Evolutionary conservation across 148 eudicot species (phyloP).

Genomic region (Vaccinium myrtillus): DNA sequence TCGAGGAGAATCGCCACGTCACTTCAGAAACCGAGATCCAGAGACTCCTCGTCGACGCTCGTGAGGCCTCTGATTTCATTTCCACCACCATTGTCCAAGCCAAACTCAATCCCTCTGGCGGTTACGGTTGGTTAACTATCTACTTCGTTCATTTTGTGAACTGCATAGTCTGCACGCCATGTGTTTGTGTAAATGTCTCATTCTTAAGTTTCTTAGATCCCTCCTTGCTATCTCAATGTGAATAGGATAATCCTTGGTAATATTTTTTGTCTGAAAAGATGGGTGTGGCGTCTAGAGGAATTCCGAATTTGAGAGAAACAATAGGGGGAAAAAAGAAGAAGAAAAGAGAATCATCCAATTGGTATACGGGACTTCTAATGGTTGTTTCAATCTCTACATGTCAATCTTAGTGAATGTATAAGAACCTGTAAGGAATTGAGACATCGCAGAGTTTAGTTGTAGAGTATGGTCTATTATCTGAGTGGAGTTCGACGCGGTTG

Average conservation of each 20-base stretch:
- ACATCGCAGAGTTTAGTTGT: neutral
- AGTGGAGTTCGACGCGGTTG: no score
- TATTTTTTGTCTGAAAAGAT: neutral
- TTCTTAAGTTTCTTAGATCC: neutral
- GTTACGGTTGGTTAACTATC: slow-evolving; percentile 41
- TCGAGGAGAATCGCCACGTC: slow-evolving; percentile 73
- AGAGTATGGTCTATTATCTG: neutral
- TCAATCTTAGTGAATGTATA: neutral
- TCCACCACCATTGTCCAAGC: slow-evolving; percentile 88
- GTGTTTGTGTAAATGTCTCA: slow-evolving; percentile 35
- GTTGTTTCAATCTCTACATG: neutral
- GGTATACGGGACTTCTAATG: neutral
- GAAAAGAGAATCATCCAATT: neutral
- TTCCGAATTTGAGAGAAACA: neutral
- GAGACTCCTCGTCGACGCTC: slow-evolving; percentile 63
- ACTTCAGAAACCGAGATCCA: slow-evolving; percentile 53
- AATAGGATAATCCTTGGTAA: neutral
- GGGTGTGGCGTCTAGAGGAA: neutral
- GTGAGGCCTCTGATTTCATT: slow-evolving; percentile 72
- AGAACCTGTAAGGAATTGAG: neutral
- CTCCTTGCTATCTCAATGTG: neutral
- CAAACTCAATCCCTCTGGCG: slow-evolving; percentile 69
- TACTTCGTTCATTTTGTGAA: neutral
- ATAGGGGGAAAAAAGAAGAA: neutral
- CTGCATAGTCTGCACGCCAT: slow-evolving; percentile 24